A percentile compares a stretch with the other conserved stretches of the same genome.
phyloP scores from a whole-genome alignment of 352 stramenopile genomes.

The Pythium oligandrum region DNA sequence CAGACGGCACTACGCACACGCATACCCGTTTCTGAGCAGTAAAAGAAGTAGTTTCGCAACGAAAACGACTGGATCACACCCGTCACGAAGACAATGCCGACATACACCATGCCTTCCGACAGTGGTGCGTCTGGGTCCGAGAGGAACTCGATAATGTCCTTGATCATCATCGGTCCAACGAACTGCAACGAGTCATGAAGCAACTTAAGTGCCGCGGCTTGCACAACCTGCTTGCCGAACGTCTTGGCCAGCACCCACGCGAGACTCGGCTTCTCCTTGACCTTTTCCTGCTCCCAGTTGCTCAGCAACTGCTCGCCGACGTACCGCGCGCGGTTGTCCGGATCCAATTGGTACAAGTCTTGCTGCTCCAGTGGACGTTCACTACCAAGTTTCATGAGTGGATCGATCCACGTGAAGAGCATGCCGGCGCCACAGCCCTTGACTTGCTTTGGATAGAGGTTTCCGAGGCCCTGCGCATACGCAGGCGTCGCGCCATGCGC shows the following conservation, averaged over 20 bases:
- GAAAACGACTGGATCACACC: constrained; percentile 75
- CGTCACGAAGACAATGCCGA: constrained; percentile 56
- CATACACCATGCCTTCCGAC: constrained; percentile 56
- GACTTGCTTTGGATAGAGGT: constrained; percentile 53
- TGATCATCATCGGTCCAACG: constrained; percentile 77
- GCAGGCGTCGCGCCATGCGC: constrained; percentile 3
- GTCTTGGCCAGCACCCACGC: constrained; percentile 26
- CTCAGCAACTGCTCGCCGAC: constrained; percentile 40
- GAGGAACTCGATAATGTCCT: constrained; percentile 81
- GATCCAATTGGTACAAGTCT: constrained; percentile 84
- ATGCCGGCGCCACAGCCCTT: constrained; percentile 40
- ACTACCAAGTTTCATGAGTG: constrained; percentile 24
- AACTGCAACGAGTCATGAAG: constrained; percentile 49
- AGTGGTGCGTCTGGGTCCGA: constrained; percentile 54
- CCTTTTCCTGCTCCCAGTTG: constrained; percentile 38
- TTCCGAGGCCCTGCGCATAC: constrained; percentile 26
- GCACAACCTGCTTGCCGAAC: constrained; percentile 55
- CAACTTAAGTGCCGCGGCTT: constrained; percentile 1
- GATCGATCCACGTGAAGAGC: constrained; percentile 19
- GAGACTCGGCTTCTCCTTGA: constrained; percentile 25
- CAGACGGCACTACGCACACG: constrained; percentile 69
- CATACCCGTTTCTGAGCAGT: constrained; percentile 77
- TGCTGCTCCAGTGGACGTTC: constrained; percentile 67
- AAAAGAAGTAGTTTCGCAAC: constrained; percentile 83
- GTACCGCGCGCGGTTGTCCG: constrained; percentile 49